Evolutionary conservation across 2,329 filamentous ascomycete genomes (phyloP).

Genomic region (Neospermospora avenae): DNA sequence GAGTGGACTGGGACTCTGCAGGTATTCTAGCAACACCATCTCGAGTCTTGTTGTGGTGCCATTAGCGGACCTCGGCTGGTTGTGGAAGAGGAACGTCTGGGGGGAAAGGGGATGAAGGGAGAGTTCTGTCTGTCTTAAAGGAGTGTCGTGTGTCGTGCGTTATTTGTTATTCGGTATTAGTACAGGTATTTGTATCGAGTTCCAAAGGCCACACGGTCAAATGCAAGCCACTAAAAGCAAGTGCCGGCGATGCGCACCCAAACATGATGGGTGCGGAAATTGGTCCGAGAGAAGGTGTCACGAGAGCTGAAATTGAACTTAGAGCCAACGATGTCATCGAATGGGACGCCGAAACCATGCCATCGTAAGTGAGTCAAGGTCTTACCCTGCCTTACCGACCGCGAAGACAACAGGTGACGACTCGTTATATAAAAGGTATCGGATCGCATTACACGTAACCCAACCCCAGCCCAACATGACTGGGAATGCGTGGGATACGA

Average conservation of each 20-base stretch:
- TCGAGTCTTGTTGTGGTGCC: constrained; percentile 19
- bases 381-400: not conserved
- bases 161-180: not conserved
- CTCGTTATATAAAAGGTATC: not conserved
- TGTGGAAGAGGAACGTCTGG: not conserved
- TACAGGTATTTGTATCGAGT: not conserved
- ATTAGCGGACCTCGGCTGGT: constrained; percentile 16
- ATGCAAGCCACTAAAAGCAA: not conserved
- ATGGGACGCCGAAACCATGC: not conserved
- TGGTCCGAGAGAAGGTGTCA: not conserved
- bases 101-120: not conserved
- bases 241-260: constrained; percentile 6
- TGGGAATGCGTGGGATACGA: not conserved
- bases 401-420: not conserved
- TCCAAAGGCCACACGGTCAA: not conserved
- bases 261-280: constrained; percentile 5
- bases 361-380: not conserved
- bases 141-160: not conserved
- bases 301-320: not conserved
- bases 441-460: too few species aligned
- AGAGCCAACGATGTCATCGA: not conserved
- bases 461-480: not conserved
- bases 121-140: not conserved
- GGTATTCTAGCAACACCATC: constrained; percentile 32
- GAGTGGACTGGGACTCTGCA: constrained; percentile 21